Evolutionary conservation across 2,329 filamentous ascomycete genomes (phyloP).

Genomic region (Lachnellula arida): DNA sequence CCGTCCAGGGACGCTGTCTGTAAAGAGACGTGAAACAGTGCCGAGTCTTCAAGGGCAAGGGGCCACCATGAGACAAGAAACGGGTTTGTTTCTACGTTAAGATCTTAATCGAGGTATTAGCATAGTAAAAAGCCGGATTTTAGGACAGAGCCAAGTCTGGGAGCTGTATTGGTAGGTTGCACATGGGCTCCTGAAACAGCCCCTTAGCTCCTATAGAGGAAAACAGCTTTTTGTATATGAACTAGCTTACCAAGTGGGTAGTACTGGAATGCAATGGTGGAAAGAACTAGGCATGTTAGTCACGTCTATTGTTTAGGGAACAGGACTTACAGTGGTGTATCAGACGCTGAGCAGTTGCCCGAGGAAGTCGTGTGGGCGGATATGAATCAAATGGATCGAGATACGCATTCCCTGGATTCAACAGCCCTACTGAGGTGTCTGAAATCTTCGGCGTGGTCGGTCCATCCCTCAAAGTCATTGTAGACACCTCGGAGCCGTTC

Average conservation of each 20-base stretch:
- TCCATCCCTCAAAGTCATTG: constrained; percentile 21
- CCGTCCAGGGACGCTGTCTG: constrained; percentile 55
- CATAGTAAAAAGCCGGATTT: too few species aligned
- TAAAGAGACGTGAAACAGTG: constrained; percentile 54
- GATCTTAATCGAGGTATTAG: constrained; percentile 36
- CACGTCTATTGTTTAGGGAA: neutral
- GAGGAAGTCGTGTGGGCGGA: constrained; percentile 47
- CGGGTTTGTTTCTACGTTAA: constrained; percentile 48
- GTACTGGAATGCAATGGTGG: constrained; percentile 55
- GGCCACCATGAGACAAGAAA: constrained; percentile 59
- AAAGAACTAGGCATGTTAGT: constrained; percentile 41
- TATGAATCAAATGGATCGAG: constrained; percentile 55
- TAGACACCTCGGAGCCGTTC: neutral
- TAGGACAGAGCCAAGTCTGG: too few species aligned
- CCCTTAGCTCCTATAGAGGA: too few species aligned
- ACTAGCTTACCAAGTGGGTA: constrained; percentile 37
- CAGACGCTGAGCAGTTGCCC: constrained; percentile 48
- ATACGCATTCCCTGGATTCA: constrained; percentile 21
- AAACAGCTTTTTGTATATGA: too few species aligned
- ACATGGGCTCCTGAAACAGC: too few species aligned
- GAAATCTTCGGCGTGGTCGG: constrained; percentile 7
- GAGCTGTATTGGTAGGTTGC: too few species aligned
- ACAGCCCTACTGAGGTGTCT: too few species aligned
- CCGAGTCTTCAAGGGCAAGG: constrained; percentile 49
- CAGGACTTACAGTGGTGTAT: constrained; percentile 48